Evolutionary conservation across 2,329 filamentous ascomycete genomes (phyloP).

Genomic region (Malbranchea cinnamomea): DNA sequence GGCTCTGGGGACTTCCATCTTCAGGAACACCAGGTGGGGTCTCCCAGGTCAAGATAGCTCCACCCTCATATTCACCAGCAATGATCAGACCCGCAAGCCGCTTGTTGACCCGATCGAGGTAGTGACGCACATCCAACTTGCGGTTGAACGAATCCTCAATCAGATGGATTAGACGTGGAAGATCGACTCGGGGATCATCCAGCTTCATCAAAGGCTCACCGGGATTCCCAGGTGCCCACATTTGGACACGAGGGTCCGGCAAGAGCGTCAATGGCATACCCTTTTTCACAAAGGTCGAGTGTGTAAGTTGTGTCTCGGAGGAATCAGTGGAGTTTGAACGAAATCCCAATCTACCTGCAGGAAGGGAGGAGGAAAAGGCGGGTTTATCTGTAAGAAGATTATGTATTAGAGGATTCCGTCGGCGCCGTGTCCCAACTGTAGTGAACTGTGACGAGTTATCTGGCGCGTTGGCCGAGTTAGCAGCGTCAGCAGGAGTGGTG

Average conservation of each 20-base stretch:
- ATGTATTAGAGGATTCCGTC: constrained; percentile 79
- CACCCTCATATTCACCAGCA: constrained; percentile 91
- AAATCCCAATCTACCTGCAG: constrained; percentile 47
- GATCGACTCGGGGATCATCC: constrained; percentile 67
- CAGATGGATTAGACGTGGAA: constrained; percentile 65
- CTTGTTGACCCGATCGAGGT: constrained; percentile 63
- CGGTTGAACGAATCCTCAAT: constrained; percentile 90
- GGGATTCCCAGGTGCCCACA: constrained; percentile 53
- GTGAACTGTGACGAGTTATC: constrained; percentile 21
- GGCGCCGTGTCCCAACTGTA: constrained; percentile 41
- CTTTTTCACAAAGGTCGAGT: constrained; percentile 74
- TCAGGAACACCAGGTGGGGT: constrained; percentile 46
- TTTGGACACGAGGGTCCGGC: constrained; percentile 49
- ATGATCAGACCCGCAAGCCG: constrained; percentile 85
- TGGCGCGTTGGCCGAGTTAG: constrained; percentile 36
- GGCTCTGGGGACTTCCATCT: constrained; percentile 36
- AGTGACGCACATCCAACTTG: constrained; percentile 68
- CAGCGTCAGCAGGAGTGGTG: constrained; percentile 72
- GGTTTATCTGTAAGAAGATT: constrained; percentile 94
- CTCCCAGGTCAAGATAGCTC: constrained; percentile 92
- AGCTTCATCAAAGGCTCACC: constrained; percentile 50
- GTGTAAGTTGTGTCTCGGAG: constrained; percentile 26
- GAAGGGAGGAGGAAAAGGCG: constrained; percentile 78
- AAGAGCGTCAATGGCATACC: constrained; percentile 81
- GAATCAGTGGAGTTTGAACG: constrained; percentile 19